phyloP scores from a whole-genome alignment of 2,329 filamentous ascomycete species.

The Sclerotinia glacialis region DNA sequence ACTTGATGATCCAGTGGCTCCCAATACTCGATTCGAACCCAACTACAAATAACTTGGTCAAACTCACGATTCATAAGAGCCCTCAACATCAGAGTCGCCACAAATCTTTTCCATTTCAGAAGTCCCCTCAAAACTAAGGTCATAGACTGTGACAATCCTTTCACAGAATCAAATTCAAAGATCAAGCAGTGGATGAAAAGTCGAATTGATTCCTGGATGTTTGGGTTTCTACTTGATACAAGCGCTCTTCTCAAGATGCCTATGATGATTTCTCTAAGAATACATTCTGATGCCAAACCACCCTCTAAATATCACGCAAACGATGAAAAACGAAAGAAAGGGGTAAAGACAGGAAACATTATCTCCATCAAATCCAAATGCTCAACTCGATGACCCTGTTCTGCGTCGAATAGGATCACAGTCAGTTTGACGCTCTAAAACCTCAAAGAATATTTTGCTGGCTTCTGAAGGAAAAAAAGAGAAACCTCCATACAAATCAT shows the following conservation, averaged over 20 bases:
- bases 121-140: too few relatives aligned
- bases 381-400: too few relatives aligned
- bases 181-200: not conserved
- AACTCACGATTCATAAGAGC: not conserved
- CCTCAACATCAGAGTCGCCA: too few relatives aligned
- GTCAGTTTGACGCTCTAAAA: not conserved
- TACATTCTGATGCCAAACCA: not conserved
- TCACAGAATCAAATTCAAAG: not conserved
- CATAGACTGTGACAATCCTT: not conserved
- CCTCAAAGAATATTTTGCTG: not conserved
- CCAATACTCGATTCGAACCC: not conserved
- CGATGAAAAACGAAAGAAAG: not conserved
- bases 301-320: not conserved
- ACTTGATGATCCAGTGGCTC: too few relatives aligned
- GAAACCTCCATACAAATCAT: too few relatives aligned
- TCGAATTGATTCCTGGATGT: not conserved
- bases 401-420: not conserved
- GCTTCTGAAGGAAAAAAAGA: too few relatives aligned
- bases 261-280: too few relatives aligned
- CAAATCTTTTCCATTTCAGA: too few relatives aligned
- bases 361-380: not conserved
- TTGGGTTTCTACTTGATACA: not conserved
- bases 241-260: not conserved
- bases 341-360: not conserved
- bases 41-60: not conserved